Percentiles rank a stretch among this genome's conserved stretches.
Conservation (phyloP, 768 basidiomycete species). For the Hemileccinum impolitum region DNA sequence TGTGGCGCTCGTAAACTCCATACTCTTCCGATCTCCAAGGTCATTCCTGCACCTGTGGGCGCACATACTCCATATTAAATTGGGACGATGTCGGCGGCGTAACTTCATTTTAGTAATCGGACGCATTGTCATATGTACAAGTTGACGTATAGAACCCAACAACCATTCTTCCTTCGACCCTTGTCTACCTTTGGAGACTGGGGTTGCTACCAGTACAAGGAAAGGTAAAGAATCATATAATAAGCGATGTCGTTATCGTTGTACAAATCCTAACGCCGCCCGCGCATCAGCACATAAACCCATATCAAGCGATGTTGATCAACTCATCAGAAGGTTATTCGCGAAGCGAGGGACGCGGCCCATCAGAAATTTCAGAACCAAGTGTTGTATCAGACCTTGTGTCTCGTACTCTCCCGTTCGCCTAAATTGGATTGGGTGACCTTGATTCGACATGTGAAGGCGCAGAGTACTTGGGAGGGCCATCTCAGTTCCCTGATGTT, state of each 20-base stretch:
- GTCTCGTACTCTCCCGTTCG: neutral
- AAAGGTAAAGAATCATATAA: too few relatives aligned
- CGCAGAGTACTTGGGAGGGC: neutral
- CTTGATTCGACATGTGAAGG: too few relatives aligned
- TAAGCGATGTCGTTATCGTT: constrained; percentile 91
- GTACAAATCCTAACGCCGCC: constrained; percentile 93
- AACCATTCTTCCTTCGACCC: neutral
- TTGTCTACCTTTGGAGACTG: neutral
- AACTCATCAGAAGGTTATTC: constrained; percentile 73
- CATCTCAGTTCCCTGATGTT: neutral
- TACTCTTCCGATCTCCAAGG: constrained; percentile 95
- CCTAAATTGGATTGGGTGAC: neutral
- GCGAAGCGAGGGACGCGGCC: constrained; percentile 10
- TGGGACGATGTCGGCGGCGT: constrained; percentile 93
- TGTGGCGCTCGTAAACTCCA: constrained; percentile 47
- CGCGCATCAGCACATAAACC: constrained; percentile 88
- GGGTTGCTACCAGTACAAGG: neutral
- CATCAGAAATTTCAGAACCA: neutral
- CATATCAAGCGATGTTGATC: constrained; percentile 97
- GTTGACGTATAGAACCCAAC: constrained; percentile 14
- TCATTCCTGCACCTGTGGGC: constrained; percentile 44
- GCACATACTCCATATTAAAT: constrained; percentile 95
- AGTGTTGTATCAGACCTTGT: neutral
- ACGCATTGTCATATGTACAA: constrained; percentile 71
- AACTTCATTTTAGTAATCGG: constrained; percentile 89